Conservation (phyloP, 345 rosid genomes). For the Bruguiera sexangula region DNA sequence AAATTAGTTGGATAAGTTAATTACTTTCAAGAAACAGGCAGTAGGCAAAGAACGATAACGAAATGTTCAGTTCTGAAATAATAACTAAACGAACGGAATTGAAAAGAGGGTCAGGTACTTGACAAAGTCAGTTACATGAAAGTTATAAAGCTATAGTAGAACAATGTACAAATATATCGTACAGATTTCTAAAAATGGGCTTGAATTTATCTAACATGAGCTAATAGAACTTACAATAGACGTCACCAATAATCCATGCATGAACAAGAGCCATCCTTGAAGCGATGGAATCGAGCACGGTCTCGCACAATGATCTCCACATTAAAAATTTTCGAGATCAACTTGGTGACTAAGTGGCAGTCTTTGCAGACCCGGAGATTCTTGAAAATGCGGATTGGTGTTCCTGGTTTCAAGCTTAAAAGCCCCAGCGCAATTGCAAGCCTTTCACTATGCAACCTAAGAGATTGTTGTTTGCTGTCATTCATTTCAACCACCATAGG, state of each 20-base stretch:
- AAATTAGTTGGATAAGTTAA: too few species aligned
- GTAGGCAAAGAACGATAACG: too few species aligned
- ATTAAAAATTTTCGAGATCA: conserved; percentile 49
- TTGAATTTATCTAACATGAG: too few species aligned
- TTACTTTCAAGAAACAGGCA: too few species aligned
- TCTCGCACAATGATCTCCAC: conserved; percentile 71
- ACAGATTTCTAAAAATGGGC: too few species aligned
- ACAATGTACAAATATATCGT: too few species aligned
- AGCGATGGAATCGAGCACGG: conserved; percentile 67
- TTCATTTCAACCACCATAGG: conserved; percentile 36
- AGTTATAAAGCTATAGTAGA: too few species aligned
- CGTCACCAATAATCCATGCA: conserved; percentile 67
- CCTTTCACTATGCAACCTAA: conserved; percentile 65
- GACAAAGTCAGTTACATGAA: too few species aligned
- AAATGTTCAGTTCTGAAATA: too few species aligned
- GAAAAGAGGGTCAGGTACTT: too few species aligned
- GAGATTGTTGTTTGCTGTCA: conserved; percentile 43
- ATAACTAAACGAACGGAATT: too few species aligned
- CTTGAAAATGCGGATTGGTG: conserved; percentile 59
- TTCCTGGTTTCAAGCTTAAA: conserved; percentile 46
- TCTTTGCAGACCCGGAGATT: conserved; percentile 69
- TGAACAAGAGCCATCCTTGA: conserved; percentile 59
- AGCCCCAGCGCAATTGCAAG: conserved; percentile 71
- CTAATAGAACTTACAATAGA: neutral
- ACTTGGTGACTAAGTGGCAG: conserved; percentile 63